Evolutionary conservation across 192 early-diverging fungal species (phyloP).

Genomic region (Powellomyces hirtus): DNA sequence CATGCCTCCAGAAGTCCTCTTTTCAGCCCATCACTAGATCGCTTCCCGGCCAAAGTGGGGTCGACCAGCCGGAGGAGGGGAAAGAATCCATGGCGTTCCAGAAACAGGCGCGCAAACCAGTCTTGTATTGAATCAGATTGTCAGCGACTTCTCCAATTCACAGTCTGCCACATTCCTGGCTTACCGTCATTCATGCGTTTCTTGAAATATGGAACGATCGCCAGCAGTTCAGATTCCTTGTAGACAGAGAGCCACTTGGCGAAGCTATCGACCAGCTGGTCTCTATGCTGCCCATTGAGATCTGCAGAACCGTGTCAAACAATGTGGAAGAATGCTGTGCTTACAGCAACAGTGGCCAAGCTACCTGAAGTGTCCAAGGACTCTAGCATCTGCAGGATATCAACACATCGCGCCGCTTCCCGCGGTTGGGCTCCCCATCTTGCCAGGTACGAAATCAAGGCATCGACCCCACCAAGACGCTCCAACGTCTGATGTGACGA

Average conservation of each 20-base stretch:
- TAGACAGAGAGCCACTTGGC: neutral
- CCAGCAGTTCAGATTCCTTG: neutral
- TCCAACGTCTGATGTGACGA: no score
- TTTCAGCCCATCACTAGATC: neutral
- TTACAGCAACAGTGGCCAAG: neutral
- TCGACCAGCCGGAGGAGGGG: neutral
- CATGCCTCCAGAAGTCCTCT: neutral
- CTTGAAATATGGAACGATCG: neutral
- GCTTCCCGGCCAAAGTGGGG: neutral
- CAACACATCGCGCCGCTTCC: neutral
- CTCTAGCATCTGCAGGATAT: neutral
- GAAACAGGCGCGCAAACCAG: neutral
- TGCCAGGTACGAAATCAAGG: conserved; percentile 9
- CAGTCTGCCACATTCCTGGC: neutral
- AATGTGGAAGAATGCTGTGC: neutral
- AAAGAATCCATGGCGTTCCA: conserved; percentile 15
- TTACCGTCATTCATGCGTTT: neutral
- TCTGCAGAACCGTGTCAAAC: neutral
- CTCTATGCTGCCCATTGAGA: neutral
- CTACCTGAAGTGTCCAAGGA: neutral
- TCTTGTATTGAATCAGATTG: neutral
- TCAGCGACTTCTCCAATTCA: neutral
- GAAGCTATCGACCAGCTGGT: conserved; percentile 11
- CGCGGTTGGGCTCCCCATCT: neutral
- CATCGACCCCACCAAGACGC: conserved; percentile 6